Evolutionary conservation across 139 green algal genomes (phyloP).

Genomic region (Asterochloris erici): DNA sequence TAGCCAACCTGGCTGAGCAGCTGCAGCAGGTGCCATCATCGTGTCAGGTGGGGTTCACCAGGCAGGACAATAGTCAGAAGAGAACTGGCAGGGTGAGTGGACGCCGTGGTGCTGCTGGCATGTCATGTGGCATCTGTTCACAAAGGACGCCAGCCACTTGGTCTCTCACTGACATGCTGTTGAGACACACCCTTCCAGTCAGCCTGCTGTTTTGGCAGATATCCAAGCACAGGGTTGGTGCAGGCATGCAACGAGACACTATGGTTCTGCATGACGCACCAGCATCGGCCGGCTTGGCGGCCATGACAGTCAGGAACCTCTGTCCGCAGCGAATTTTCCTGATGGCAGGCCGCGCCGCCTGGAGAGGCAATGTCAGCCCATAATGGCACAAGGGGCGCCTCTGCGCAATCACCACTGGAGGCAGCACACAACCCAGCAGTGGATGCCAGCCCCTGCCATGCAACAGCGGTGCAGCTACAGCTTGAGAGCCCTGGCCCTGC

Average conservation of each 20-base stretch:
- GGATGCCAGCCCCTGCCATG: no score
- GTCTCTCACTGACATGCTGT: no score
- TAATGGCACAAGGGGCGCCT: not conserved
- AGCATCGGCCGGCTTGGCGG: not conserved
- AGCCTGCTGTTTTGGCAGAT: no score
- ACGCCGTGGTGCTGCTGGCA: no score
- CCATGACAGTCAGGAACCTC: conserved; percentile 8
- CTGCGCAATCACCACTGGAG: not conserved
- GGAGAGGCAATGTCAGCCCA: not conserved
- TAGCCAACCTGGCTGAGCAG: no score
- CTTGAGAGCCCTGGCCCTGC: not conserved
- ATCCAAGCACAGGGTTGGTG: not conserved
- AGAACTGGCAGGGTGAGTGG: no score
- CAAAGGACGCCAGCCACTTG: no score
- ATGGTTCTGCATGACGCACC: not conserved
- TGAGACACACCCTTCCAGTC: no score
- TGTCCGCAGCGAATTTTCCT: conserved; percentile 4
- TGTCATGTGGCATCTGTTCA: no score
- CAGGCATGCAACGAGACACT: not conserved
- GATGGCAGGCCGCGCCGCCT: not conserved
- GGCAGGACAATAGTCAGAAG: no score
- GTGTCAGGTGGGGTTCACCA: no score
- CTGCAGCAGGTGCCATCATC: no score
- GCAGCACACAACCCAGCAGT: not conserved
- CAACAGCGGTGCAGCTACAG: not conserved